Evolutionary conservation across 805 yeast species (phyloP).

Genomic region (Lipomyces chichibuensis): DNA sequence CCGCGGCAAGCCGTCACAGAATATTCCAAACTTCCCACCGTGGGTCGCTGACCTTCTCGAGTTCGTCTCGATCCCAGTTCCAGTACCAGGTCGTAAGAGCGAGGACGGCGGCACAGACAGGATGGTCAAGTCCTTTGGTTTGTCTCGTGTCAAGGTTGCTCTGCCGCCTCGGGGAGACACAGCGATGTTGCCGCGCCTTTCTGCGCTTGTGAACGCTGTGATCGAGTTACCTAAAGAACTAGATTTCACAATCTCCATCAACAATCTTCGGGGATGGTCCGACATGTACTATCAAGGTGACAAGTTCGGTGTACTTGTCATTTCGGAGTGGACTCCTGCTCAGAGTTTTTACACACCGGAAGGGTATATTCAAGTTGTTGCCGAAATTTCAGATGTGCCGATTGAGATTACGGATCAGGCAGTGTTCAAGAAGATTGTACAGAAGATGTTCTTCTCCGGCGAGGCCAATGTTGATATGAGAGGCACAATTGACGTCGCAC

Average conservation of each 20-base stretch:
- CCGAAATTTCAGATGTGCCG: slow-evolving; percentile 35
- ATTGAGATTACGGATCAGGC: slow-evolving; percentile 34
- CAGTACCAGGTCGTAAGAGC: slow-evolving; percentile 30
- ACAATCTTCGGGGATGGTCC: slow-evolving; percentile 28
- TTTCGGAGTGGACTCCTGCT: slow-evolving; percentile 33
- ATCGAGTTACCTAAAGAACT: slow-evolving; percentile 34
- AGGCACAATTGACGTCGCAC: slow-evolving; percentile 33
- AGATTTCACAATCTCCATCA: slow-evolving; percentile 28
- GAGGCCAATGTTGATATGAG: slow-evolving; percentile 31
- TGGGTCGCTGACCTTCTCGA: slow-evolving; percentile 28
- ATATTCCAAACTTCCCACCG: slow-evolving; percentile 28
- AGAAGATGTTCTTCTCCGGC: slow-evolving; percentile 31
- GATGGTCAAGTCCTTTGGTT: slow-evolving; percentile 29
- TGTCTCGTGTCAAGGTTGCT: slow-evolving; percentile 31
- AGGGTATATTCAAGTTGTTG: slow-evolving; percentile 34
- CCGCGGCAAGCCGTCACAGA: slow-evolving; percentile 29
- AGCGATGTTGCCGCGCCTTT: slow-evolving; percentile 20
- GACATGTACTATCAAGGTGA: slow-evolving; percentile 31
- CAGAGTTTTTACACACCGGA: slow-evolving; percentile 26
- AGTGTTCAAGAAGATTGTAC: slow-evolving; percentile 30
- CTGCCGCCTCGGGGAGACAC: slow-evolving; percentile 20
- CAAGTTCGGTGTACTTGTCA: slow-evolving; percentile 32
- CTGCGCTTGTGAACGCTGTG: slow-evolving; percentile 36
- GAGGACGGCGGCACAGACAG: slow-evolving; percentile 21
- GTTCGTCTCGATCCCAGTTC: slow-evolving; percentile 31